Evolutionary conservation across 257 asterid genomes (phyloP).

Genomic region (Gentiana straminea): DNA sequence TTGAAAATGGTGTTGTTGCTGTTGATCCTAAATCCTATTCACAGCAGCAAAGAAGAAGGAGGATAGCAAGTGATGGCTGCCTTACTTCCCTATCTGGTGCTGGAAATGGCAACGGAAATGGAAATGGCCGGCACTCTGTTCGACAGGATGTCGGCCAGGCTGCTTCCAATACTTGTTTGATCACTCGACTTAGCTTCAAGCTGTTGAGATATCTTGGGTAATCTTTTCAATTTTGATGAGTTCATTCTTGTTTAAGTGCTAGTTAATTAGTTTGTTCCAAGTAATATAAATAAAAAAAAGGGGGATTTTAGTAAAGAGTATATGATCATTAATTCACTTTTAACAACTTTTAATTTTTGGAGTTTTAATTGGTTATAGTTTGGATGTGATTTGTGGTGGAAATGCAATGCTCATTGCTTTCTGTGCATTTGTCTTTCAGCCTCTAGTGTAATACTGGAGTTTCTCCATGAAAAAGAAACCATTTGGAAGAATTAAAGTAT

Average conservation of each 20-base stretch:
- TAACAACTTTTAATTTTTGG: too few species aligned
- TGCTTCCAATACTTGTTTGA: conserved; percentile 44
- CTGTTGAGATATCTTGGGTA: conserved; percentile 76
- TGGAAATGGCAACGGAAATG: conserved; percentile 5
- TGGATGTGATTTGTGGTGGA: too few species aligned
- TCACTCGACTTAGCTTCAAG: conserved; percentile 46
- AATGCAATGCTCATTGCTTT: too few species aligned
- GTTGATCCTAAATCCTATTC: conserved; percentile 16
- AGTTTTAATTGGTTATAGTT: too few species aligned
- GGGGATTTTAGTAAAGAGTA: too few species aligned
- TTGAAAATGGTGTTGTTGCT: not conserved
- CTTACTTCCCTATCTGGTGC: conserved; percentile 27
- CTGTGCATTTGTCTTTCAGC: too few species aligned
- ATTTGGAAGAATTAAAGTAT: too few species aligned
- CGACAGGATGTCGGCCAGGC: conserved; percentile 36
- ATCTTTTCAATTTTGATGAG: conserved; percentile 7
- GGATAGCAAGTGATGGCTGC: conserved; percentile 45
- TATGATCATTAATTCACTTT: too few species aligned
- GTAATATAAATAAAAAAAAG: too few species aligned
- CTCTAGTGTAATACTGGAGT: too few species aligned
- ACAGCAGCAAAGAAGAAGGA: conserved; percentile 53
- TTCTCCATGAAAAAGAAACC: too few species aligned
- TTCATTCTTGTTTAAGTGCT: not conserved
- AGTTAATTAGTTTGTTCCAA: not conserved
- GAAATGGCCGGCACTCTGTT: conserved; percentile 19